phyloP scores from a whole-genome alignment of 495 filamentous ascomycete species.

The Aspergillus ostianus region DNA sequence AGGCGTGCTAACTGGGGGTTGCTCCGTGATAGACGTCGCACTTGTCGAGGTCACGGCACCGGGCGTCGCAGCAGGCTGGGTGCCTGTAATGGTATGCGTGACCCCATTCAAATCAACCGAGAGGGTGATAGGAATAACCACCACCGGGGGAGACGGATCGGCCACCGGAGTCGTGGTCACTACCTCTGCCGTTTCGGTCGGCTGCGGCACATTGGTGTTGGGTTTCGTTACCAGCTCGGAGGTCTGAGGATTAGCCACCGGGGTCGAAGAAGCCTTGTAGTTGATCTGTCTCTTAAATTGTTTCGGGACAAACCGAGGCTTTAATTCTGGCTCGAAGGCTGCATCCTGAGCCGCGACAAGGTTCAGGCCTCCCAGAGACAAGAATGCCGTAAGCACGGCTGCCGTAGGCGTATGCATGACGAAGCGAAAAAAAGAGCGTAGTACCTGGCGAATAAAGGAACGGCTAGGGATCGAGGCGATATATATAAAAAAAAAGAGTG shows the following conservation, averaged over 20 bases:
- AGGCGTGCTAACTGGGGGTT: neutral
- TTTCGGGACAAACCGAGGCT: constrained; percentile 46
- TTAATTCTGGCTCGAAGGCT: constrained; percentile 33
- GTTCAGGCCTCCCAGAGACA: constrained; percentile 38
- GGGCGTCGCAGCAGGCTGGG: constrained; percentile 1
- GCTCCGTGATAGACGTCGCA: neutral
- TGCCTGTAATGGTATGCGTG: constrained; percentile 26
- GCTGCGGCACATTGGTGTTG: neutral
- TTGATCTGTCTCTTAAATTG: constrained; percentile 44
- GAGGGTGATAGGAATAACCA: constrained; percentile 25
- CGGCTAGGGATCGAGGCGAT: constrained; percentile 8
- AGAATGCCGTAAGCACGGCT: constrained; percentile 31
- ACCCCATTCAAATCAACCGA: constrained; percentile 27
- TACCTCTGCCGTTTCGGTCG: neutral
- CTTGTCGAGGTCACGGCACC: neutral
- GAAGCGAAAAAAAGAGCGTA: constrained; percentile 20
- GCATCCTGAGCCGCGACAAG: constrained; percentile 32
- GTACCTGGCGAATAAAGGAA: constrained; percentile 19
- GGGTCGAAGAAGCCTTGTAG: constrained; percentile 13
- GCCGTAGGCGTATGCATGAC: constrained; percentile 33
- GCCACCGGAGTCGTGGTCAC: constrained; percentile 13
- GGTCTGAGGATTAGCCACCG: neutral
- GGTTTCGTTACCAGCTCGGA: constrained; percentile 3
- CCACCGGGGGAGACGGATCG: constrained; percentile 20
- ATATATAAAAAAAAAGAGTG: neutral